Evolutionary conservation across 2,329 filamentous ascomycete species (phyloP), one percentile per base, ranked within the genome.

Genomic region (Colletotrichum endophyticum): DNA sequence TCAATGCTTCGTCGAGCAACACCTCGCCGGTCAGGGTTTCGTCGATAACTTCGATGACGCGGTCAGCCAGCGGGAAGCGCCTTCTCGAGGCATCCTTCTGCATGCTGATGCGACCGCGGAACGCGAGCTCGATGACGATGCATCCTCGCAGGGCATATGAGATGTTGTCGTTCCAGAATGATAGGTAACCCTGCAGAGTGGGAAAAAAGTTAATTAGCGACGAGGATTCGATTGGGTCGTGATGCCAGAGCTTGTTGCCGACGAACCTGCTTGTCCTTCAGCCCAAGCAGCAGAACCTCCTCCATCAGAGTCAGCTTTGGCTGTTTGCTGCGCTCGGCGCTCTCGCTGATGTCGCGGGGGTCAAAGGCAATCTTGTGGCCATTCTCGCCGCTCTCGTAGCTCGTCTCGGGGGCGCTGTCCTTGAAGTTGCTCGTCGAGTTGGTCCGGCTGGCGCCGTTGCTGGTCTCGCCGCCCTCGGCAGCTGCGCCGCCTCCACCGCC

Each of bases 161-260:
- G 83, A 99, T 99, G 88, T 99, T 99, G 87, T 99, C 97, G 87
- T 99, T 99, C 97, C 97, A 99, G 87, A 99, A 99, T 34, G 96
- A 99, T 78, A 99, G 93, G 84, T 99, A 99, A 79, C 97, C 97
- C 96, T 98, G 84, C 19, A 61, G 30, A 15, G 70, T 57, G 30
- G 66, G 27, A 34, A 63, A 67, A 67, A 39, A 34, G 16, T 59
- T 30, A 71, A 66, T 69, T 53, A 76, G 73, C 59, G 69, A 44
- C 36, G 30, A 25, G 30, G 28, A 34, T 63, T 36, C 63, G 64
- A 68, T 28, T 56, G 63, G 39, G 59, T 59, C 15, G 44, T 19
- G 62, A 64, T 36, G 36, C 44, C 56, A 25, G 61, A 59, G 61
- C 66, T 39, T 64, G 30, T 25, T 57, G 27, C 34, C 34, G n/a